Evolutionary conservation across 2,329 filamentous ascomycete genomes (phyloP), one percentile per base, ranked within the genome.

Genomic region (Trichoderma asperellum): DNA sequence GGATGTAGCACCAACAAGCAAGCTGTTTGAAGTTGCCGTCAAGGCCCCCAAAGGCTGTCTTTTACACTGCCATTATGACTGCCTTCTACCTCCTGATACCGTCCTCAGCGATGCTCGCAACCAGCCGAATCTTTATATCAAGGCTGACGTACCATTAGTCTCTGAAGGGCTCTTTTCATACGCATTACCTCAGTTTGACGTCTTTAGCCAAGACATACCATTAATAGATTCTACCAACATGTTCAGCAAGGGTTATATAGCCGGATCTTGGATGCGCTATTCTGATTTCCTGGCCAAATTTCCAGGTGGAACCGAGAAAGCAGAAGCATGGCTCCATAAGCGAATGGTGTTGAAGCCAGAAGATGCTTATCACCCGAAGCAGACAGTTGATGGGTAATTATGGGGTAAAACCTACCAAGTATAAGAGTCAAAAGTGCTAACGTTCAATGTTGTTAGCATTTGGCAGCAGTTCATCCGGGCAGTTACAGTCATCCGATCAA

Each of bases 31-130:
- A 72, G 95, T 97, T 73, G 87, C 97, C 14, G 87, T 89, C 70
- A 87, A 84, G 73, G 93, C 98, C 91, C 95, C 95, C 32, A 98
- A 98, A 79, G 96, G 95, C 16, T 86, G 90, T 11, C 83, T 97
- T 32, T 81, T 97, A 70, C 94, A 98, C 81, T 93, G 93, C 55
- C 94, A 98, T 79, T 66, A 83, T 96, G 77, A 92, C 96, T 79
- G 93, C 94, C 62, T 57, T 5, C 27, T 66, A 1, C 62, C 62
- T 49, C 62, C 62, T 12, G 62, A 66, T 7, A 66, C 52, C 2
- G 52, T 34, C n/a, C 35, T 66, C 7, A 27, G 27, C 24, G 62
- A 66, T 49, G 62, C 62, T 12, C 43, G 52, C 24, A 57, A 34
- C 3, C 53, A 66, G 21, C 62, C 62, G 18, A 57, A 66, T 35